Base-by-base conservation (phyloP, 306 rosid species). In the Ceratonia siliqua region DNA sequence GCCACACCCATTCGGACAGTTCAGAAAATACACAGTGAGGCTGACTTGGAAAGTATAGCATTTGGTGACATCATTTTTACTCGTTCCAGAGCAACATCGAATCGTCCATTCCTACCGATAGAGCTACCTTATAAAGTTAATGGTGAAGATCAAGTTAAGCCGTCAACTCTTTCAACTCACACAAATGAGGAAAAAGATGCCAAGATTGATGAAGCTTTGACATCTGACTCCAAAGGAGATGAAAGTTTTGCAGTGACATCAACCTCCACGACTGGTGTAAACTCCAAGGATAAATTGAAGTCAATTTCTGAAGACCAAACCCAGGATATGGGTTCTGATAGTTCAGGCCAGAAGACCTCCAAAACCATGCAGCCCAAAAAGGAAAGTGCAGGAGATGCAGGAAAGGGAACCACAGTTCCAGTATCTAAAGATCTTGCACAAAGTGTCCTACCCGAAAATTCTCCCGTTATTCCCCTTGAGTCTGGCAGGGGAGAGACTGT, bases 1-100 rank as follows among this genome's bases (percentile, higher is more conserved):
- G 99, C 99, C 63, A 95, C 99, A 39, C 97, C 98, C 59, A 89
- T 95, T 76, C 97, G 99, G 83, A 95, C 99, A 21, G 90, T 95
- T 69, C 99, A 92, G 89, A 95, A 90, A 84, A 70, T 87, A 72
- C 86, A 89, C 59, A 33, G 96, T 1, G 97, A 89, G 67, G 82
- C 88, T 62, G 91, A 85, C 78, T 68, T 94, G 73, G 98, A 92
- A 77, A 89, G 85, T 59, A 82, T 87, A 66, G 92, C 98, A 25
- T 91, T 92, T 70, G 86, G 89, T 10, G 96, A 95, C 72, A 82
- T 84, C 79, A 82, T 87, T 55, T 90, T 87, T 63, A 71, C 85
- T 59, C 89, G 75, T 57, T 79, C 98, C 17, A 67, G 88, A 68
- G 87, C 84, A 42, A 80, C 78, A 32, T 35, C 73, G 55, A 87